Percentiles rank a stretch among this genome's conserved stretches.
Conservation (phyloP, 176 grass and related monocot genomes). For the Rhynchospora breviuscula region DNA sequence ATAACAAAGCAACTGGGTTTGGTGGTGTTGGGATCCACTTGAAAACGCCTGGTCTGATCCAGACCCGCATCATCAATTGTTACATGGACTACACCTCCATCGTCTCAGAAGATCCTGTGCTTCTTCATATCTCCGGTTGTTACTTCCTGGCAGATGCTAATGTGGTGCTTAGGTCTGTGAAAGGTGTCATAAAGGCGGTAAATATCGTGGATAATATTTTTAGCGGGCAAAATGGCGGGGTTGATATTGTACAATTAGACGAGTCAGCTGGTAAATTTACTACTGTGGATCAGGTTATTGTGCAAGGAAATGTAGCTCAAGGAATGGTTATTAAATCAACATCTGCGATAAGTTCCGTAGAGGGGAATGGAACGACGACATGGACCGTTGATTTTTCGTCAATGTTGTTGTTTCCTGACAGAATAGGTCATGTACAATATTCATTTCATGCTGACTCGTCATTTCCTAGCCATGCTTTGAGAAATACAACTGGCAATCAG, state of each 20-base stretch:
- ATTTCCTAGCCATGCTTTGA: conserved; percentile 62
- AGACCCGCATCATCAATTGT: conserved; percentile 60
- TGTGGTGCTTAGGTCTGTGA: conserved; percentile 60
- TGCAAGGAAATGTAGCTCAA: conserved; percentile 51
- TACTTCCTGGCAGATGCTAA: conserved; percentile 93
- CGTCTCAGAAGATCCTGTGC: conserved; percentile 73
- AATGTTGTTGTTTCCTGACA: conserved; percentile 59
- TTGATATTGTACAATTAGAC: conserved; percentile 59
- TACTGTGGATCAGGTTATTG: conserved; percentile 65
- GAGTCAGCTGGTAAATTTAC: conserved; percentile 36
- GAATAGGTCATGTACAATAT: conserved; percentile 82
- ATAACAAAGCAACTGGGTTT: conserved; percentile 71
- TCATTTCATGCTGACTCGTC: conserved; percentile 45
- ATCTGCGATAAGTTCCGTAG: conserved; percentile 22
- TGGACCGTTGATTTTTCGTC: conserved; percentile 69
- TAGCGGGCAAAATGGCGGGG: conserved; percentile 35
- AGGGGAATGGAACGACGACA: conserved; percentile 36
- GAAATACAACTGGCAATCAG: conserved; percentile 60
- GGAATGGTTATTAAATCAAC: conserved; percentile 65
- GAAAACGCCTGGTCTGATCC: conserved; percentile 42
- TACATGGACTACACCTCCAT: conserved; percentile 80
- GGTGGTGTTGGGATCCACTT: conserved; percentile 68
- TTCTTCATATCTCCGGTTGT: conserved; percentile 47
- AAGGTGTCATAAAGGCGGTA: conserved; percentile 42
- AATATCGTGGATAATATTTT: conserved; percentile 65